These are phyloP conservation scores for Calonectria fujianensis DNA, from an alignment of 2,329 filamentous ascomycete species.

Conservation along the genomic window DNA sequence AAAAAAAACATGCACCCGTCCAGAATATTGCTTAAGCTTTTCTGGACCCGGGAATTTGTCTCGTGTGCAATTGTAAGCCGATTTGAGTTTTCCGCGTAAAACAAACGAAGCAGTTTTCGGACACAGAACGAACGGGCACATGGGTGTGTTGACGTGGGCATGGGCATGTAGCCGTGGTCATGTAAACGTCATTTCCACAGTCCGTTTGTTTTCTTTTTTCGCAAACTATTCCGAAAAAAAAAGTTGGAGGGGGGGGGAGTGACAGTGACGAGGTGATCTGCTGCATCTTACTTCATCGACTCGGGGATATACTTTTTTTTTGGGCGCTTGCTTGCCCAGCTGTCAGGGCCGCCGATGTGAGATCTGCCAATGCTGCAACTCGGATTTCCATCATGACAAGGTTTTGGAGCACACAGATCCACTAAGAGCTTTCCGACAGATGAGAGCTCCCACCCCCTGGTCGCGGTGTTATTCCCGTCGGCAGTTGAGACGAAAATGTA, in stretches of 20 bases:
- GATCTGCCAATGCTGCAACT: conserved; percentile 12
- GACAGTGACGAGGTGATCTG: background rate
- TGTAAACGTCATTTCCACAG: background rate
- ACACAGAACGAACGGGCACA: background rate
- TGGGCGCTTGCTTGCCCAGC: background rate
- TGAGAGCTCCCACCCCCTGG: conserved; percentile 45
- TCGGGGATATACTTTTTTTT: background rate
- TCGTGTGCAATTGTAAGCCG: too few relatives aligned
- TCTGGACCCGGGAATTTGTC: background rate
- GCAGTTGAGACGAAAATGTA: conserved; percentile 9
- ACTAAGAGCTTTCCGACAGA: conserved; percentile 59
- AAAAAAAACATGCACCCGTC: background rate
- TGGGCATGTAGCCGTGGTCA: background rate
- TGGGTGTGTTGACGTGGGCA: background rate
- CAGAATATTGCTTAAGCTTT: background rate
- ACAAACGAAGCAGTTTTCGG: background rate
- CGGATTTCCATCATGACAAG: conserved; percentile 41
- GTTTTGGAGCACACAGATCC: conserved; percentile 56
- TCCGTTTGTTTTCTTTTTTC: background rate
- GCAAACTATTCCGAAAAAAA: background rate
- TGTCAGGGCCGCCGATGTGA: background rate
- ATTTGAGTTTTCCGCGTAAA: conserved; percentile 14
- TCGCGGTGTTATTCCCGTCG: conserved; percentile 26
- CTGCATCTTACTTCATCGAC: background rate
- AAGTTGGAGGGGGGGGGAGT: background rate